Evolutionary conservation across 257 asterid genomes (phyloP).

Genomic region (Solanum sitiens): DNA sequence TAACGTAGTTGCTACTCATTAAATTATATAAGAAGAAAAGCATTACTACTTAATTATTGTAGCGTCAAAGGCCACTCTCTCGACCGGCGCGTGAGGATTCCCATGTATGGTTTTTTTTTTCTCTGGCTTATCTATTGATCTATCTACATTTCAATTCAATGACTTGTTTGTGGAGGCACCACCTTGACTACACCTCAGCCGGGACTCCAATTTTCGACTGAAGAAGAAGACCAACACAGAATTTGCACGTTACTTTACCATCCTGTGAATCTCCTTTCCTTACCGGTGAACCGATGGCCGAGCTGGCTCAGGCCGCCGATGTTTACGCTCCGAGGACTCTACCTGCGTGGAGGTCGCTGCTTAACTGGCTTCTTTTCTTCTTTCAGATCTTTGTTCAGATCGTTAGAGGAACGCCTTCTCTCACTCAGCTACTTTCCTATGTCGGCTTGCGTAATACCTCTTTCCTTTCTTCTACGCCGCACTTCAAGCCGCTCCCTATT

Average conservation of each 20-base stretch:
- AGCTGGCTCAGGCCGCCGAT: conserved; percentile 60
- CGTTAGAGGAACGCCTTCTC: conserved; percentile 77
- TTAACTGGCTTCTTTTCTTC: conserved; percentile 81
- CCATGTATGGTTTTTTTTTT: not conserved
- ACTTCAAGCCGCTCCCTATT: conserved; percentile 62
- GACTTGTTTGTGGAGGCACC: conserved; percentile 5
- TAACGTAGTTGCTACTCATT: too few relatives aligned
- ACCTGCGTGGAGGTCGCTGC: conserved; percentile 73
- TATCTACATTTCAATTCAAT: not conserved
- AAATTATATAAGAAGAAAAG: not conserved
- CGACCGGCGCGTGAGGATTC: not conserved
- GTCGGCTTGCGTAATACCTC: conserved; percentile 49
- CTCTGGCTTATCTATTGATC: not conserved
- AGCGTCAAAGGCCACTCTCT: not conserved
- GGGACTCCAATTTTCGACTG: not conserved
- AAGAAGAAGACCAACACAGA: not conserved
- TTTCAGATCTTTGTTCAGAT: conserved; percentile 93
- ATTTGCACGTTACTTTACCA: not conserved
- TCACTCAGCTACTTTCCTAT: conserved; percentile 52
- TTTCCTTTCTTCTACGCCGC: conserved; percentile 34
- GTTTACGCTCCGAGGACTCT: conserved; percentile 76
- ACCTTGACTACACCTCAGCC: conserved; percentile 19
- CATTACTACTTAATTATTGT: not conserved
- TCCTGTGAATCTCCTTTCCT: not conserved
- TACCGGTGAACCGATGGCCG: conserved; percentile 40